A percentile compares a stretch with the other conserved stretches of the same genome.
phyloP scores from a whole-genome alignment of 305 asterid genomes.

The Fraxinus albicans region DNA sequence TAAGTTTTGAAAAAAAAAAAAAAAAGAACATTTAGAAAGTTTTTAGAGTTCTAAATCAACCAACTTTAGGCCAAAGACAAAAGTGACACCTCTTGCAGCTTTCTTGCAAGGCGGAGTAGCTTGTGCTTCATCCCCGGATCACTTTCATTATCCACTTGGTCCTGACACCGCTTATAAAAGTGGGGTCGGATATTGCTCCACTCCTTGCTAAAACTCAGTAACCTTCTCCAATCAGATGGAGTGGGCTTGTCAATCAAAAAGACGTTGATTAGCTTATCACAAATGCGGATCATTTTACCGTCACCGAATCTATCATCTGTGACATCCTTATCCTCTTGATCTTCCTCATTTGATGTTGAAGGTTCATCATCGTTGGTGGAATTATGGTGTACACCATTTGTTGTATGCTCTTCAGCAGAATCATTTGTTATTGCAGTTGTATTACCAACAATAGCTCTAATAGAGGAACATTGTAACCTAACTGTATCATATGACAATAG shows the following conservation, averaged over 20 bases:
- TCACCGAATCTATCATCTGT: constrained; percentile 44
- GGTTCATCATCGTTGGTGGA: constrained; percentile 27
- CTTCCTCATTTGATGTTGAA: constrained; percentile 14
- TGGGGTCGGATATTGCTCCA: constrained; percentile 79
- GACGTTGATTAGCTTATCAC: constrained; percentile 78
- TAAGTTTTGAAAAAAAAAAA: neutral
- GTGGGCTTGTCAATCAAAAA: constrained; percentile 89
- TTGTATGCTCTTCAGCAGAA: constrained; percentile 28
- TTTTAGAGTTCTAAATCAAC: constrained; percentile 3
- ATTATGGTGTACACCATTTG: constrained; percentile 24
- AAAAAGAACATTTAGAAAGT: neutral
- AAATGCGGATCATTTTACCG: constrained; percentile 60
- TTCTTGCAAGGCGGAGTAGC: constrained; percentile 76
- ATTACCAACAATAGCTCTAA: constrained; percentile 40
- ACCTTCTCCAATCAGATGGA: constrained; percentile 85
- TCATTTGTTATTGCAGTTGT: constrained; percentile 37
- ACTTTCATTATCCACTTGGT: constrained; percentile 57
- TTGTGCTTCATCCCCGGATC: constrained; percentile 83
- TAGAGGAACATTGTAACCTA: constrained; percentile 26
- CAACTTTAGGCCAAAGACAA: constrained; percentile 9
- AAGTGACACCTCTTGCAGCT: constrained; percentile 70
- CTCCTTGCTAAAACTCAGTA: constrained; percentile 81
- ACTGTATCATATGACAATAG: constrained; percentile 27
- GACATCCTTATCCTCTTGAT: constrained; percentile 24
- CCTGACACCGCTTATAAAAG: constrained; percentile 72